Evolutionary conservation across 345 rosid species (phyloP), one percentile per base, ranked within the genome.

Genomic region (Pistacia integerrima): DNA sequence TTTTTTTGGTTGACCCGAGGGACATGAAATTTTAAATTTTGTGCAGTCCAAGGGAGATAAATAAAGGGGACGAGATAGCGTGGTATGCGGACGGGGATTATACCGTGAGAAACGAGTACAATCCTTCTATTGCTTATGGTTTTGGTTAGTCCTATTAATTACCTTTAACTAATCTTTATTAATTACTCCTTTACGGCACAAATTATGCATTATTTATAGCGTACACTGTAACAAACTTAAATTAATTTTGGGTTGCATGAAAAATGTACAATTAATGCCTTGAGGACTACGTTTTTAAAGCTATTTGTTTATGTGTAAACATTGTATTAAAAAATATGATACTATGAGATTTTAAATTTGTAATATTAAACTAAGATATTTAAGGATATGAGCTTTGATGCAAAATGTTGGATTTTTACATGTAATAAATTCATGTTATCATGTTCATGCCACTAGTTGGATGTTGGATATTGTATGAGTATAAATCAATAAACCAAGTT

Each of bases 71-170:
- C 76, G 96, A 90, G 87, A 82, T 90, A 61, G 92, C 96, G 0
- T 90, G 97, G 97, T 91, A 89, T 73, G 97, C 97, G 3, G 97
- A 91, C 77, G 96, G 94, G 65, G 92, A 88, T 77, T 85, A 60
- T 73, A 85, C 97, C 5, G 89, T 91, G 79, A 77, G 91, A 82
- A 91, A 91, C 71, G 95, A 91, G 87, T 85, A 82, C 69, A 93
- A 91, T 76, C 78, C 90, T 76, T 78, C 90, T 35, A 82, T 84
- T 84, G 93, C 90, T 80, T 93, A 91, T 81, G 90, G 88, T 72
- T 91, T 90, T 82, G 97, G 97, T 93, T 79, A 77, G 97, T 82
- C 4, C 5, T 9, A 4, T 4, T 44, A 46, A 48, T 72, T 49
- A 71, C 46, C 9, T 46, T 62, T 30, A 30, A 30, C 2, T 30